A percentile compares a stretch with the other conserved stretches of the same genome.
Conservation (phyloP, 352 stramenopile genomes). For the Peronospora farinosa region DNA sequence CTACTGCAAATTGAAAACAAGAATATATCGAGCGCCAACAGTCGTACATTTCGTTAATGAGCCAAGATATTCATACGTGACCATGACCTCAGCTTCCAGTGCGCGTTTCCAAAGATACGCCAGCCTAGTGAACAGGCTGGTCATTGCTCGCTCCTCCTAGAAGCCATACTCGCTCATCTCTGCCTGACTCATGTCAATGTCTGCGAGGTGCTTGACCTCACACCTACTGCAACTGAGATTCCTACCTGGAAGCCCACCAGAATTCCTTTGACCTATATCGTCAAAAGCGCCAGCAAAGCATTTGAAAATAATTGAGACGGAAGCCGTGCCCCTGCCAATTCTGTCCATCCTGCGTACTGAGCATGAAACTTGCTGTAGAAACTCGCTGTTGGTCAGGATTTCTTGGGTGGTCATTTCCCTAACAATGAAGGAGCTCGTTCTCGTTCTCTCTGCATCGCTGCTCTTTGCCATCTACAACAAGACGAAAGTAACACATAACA, state of each 20-base stretch:
- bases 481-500: neutral
- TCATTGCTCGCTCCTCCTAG: slow-evolving; percentile 48
- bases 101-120: slow-evolving; percentile 33
- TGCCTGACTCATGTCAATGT: slow-evolving; percentile 44
- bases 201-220: slow-evolving; percentile 45
- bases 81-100: slow-evolving; percentile 37
- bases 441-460: slow-evolving; percentile 38
- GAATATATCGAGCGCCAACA: slow-evolving; percentile 1
- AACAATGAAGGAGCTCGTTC: slow-evolving; percentile 58
- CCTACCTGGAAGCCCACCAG: slow-evolving; percentile 43
- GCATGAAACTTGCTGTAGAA: slow-evolving; percentile 54
- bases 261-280: slow-evolving; percentile 46
- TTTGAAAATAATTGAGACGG: slow-evolving; percentile 57
- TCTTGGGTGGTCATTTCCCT: slow-evolving; percentile 35
- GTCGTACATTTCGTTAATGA: slow-evolving; percentile 12
- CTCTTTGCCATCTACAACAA: slow-evolving; percentile 9
- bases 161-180: slow-evolving; percentile 22
- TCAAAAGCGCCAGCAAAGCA: slow-evolving; percentile 55
- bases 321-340: slow-evolving; percentile 52
- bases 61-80: slow-evolving; percentile 53
- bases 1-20: neutral
- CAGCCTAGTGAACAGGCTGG: slow-evolving; percentile 40
- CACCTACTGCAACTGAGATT: slow-evolving; percentile 48
- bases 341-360: slow-evolving; percentile 26
- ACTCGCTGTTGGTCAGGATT: slow-evolving; percentile 48